phyloP scores from a whole-genome alignment of 176 grass and related monocot species.

The Avena atlantica region DNA sequence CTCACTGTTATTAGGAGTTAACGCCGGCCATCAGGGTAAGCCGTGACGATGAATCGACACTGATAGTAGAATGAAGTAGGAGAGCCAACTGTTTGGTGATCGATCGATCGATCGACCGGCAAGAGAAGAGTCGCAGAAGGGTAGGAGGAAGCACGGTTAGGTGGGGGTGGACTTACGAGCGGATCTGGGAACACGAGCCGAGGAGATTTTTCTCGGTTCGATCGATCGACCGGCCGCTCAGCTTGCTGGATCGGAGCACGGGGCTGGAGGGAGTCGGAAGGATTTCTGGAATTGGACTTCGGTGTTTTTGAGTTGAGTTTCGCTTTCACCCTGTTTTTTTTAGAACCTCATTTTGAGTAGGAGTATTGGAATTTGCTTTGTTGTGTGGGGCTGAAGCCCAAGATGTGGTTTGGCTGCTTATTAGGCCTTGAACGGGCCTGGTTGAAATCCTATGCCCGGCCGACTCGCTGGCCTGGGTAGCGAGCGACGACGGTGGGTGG shows the following conservation, averaged over 20 bases:
- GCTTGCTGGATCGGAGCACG: not conserved
- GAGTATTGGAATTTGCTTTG: not conserved
- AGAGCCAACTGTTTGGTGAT: not conserved
- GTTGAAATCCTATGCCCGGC: not conserved
- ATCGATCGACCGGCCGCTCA: not conserved
- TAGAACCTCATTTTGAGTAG: no score
- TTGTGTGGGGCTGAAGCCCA: not conserved
- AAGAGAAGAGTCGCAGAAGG: not conserved
- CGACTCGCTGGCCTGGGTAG: not conserved
- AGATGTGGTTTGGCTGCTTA: not conserved
- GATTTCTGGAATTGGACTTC: not conserved
- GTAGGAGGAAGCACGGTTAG: not conserved
- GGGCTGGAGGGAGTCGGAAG: not conserved
- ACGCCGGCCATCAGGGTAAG: not conserved
- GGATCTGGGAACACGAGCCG: not conserved
- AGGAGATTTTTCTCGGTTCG: not conserved
- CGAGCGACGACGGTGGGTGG: not conserved
- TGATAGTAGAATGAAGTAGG: not conserved
- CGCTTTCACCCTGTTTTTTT: not conserved
- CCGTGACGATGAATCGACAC: not conserved
- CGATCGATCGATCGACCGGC: not conserved
- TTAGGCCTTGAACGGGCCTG: not conserved
- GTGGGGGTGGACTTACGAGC: not conserved
- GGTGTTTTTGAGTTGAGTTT: not conserved
- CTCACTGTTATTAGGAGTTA: not conserved